Evolutionary conservation across 352 stramenopile species (phyloP).

Genomic region (Phytophthora gonapodyides): DNA sequence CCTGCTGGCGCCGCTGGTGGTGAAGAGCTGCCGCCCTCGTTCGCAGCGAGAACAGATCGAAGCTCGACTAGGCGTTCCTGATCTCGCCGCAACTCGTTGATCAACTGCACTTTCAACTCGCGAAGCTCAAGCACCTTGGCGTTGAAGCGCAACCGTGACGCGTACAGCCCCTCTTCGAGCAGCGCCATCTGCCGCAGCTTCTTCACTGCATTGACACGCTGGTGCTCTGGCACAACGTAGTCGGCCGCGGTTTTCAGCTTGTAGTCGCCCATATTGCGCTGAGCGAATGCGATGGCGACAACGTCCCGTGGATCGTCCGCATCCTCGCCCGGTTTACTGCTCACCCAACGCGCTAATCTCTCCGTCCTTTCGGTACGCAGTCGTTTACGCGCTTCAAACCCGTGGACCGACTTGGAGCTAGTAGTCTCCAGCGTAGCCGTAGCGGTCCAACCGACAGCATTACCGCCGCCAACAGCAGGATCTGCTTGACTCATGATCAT

Average conservation of each 20-base stretch:
- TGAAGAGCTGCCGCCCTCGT: not conserved
- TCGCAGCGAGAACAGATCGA: slow-evolving; percentile 37
- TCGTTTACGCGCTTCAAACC: slow-evolving; percentile 83
- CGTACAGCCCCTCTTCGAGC: slow-evolving; percentile 83
- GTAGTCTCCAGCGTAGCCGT: slow-evolving; percentile 5
- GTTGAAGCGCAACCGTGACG: slow-evolving; percentile 89
- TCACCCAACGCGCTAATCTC: slow-evolving; percentile 60
- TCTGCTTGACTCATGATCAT: slow-evolving; percentile 38
- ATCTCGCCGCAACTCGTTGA: slow-evolving; percentile 69
- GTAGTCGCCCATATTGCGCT: slow-evolving; percentile 92
- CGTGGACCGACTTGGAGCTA: slow-evolving; percentile 49
- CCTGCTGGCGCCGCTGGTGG: not conserved
- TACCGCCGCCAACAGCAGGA: slow-evolving; percentile 19
- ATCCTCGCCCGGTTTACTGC: slow-evolving; percentile 84
- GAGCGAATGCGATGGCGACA: slow-evolving; percentile 88
- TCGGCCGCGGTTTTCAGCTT: slow-evolving; percentile 88
- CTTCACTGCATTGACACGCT: slow-evolving; percentile 89
- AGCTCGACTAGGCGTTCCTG: slow-evolving; percentile 59
- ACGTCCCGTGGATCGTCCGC: slow-evolving; percentile 91
- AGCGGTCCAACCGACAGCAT: slow-evolving; percentile 9
- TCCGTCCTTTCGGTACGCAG: slow-evolving; percentile 75
- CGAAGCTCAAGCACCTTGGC: slow-evolving; percentile 89
- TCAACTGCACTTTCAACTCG: slow-evolving; percentile 86
- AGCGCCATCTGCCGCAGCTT: slow-evolving; percentile 89
- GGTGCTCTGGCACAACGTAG: slow-evolving; percentile 90